Percentiles rank a stretch among this genome's conserved stretches.
Conservation (phyloP, 2,329 filamentous ascomycete genomes). For the Monilinia polystroma region DNA sequence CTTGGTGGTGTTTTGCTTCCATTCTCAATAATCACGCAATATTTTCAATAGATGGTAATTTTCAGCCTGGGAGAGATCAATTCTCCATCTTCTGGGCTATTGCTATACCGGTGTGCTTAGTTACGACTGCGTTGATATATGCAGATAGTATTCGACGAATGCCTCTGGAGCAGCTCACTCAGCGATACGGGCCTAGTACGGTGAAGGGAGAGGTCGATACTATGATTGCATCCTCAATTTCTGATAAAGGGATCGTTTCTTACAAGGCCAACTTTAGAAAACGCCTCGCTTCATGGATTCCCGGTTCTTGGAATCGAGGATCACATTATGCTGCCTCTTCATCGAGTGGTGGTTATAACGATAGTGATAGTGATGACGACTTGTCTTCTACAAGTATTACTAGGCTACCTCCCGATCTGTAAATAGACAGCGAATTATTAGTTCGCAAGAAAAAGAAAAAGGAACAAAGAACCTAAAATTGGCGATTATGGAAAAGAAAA, state of each 20-base stretch:
- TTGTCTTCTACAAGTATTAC: neutral
- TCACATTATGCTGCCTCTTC: neutral
- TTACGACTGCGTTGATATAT: conserved; percentile 18
- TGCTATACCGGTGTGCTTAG: conserved; percentile 14
- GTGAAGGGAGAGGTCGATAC: neutral
- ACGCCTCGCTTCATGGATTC: neutral
- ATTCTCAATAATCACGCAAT: conserved; percentile 18
- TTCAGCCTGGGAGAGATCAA: conserved; percentile 5
- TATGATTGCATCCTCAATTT: neutral
- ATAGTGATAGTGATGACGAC: neutral
- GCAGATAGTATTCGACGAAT: conserved; percentile 22
- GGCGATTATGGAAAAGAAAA: too few species aligned
- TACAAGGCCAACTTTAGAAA: neutral
- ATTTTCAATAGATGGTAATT: conserved; percentile 12
- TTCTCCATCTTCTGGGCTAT: conserved; percentile 21
- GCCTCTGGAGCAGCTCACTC: conserved; percentile 12
- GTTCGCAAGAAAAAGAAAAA: too few species aligned
- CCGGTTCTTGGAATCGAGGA: neutral
- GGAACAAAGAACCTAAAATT: too few species aligned
- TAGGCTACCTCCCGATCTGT: neutral
- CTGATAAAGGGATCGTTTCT: neutral
- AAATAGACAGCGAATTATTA: too few species aligned
- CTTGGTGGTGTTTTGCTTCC: conserved; percentile 14
- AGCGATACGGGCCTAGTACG: neutral
- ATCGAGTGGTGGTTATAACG: neutral